Base-by-base conservation (phyloP, 1,139 yeast genomes). In the Candida sojae region DNA sequence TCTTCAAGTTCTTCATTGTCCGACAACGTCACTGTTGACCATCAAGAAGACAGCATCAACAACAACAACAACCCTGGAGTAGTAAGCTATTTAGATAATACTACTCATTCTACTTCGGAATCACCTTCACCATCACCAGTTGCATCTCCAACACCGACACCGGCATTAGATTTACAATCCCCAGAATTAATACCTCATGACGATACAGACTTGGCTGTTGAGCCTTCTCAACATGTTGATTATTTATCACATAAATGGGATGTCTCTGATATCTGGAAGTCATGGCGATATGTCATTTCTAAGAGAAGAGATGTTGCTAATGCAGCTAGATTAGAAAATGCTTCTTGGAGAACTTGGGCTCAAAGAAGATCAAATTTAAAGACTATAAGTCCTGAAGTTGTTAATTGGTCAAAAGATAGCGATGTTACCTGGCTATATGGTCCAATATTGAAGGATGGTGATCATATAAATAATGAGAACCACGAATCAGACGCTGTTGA, bases 181-280 rank as follows among this genome's bases (percentile, higher is more conserved):
- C 78, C 76, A 0, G 80, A 76, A 43, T 58, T 75, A 51, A 61
- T 69, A 33, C 88, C 90, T 12, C 91, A 88, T 59, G 99, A 93
- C 67, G 99, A 93, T 67, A 82, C 84, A 29, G 96, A 88, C 58
- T 77, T 92, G 35, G 80, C 80, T 46, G 81, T 82, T 54, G 96
- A 88, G 60, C 97, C 98, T 5, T 81, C 87, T 43, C 80, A 86
- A 46, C 97, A 92, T 62, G 99, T 93, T 12, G 99, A 93, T 70
- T 93, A 93, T 66, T 76, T 93, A 41, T 88, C 97, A 5, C 97
- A 93, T 63, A 81, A 93, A 63, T 93, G 99, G 99, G 90, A 90
- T 59, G 98, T 92, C 56, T 74, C 84, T 5, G 99, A 93, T 64
- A 89, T 93, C 37, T 88, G 96, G 11, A 88, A 88, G 57, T 89